phyloP scores from a whole-genome alignment of 352 stramenopile genomes.

The Phytopythium kandeliae region DNA sequence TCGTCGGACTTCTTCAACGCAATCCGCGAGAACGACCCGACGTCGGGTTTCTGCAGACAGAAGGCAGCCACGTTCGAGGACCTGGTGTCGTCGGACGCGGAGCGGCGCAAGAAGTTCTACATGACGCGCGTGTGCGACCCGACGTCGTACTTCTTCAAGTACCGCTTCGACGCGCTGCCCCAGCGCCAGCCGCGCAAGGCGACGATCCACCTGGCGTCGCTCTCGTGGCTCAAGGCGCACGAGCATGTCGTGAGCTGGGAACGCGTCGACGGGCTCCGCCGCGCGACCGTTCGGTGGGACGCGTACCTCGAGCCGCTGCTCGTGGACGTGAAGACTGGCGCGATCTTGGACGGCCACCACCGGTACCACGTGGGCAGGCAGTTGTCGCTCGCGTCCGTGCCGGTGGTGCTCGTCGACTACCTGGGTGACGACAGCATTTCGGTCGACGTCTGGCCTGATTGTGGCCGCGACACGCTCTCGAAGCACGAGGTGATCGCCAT shows the following conservation, averaged over 20 bases:
- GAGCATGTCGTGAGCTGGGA: conserved; percentile 85
- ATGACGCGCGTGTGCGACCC: conserved; percentile 77
- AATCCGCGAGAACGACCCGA: conserved; percentile 74
- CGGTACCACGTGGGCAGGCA: conserved; percentile 76
- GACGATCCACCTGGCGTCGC: conserved; percentile 42
- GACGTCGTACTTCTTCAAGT: conserved; percentile 91
- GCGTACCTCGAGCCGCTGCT: conserved; percentile 83
- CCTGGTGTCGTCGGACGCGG: conserved; percentile 56
- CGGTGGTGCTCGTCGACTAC: conserved; percentile 79
- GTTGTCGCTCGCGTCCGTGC: conserved; percentile 59
- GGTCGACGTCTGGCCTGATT: conserved; percentile 84
- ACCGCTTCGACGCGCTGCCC: conserved; percentile 68
- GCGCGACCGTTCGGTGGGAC: conserved; percentile 68
- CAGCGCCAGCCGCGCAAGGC: conserved; percentile 65
- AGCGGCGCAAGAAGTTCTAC: conserved; percentile 73
- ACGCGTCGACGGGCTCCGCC: conserved; percentile 73
- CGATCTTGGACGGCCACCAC: conserved; percentile 83
- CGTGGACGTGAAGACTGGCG: conserved; percentile 60
- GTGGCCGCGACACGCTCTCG: conserved; percentile 70
- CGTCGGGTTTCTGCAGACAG: conserved; percentile 75
- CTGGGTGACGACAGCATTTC: conserved; percentile 78
- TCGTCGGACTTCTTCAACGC: conserved; percentile 73
- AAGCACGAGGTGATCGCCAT: conserved; percentile 83
- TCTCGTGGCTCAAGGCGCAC: conserved; percentile 78
- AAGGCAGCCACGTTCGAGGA: conserved; percentile 76